A percentile compares a stretch with the other conserved stretches of the same genome.
Evolutionary conservation across 495 filamentous ascomycete species (phyloP).

Genomic region (Pyrenula massariospora): DNA sequence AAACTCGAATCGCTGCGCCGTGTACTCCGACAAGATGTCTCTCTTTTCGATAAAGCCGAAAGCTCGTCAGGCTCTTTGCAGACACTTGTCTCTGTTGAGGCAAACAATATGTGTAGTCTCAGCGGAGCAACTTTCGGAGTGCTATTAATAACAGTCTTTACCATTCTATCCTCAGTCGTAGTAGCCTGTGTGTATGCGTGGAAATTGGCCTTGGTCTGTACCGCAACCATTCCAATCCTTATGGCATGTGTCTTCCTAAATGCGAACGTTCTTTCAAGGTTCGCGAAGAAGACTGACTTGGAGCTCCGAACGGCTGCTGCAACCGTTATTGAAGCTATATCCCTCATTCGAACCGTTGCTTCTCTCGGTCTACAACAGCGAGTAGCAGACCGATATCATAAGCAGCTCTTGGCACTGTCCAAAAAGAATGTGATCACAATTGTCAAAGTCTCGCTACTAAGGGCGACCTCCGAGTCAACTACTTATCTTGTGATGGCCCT

Average conservation of each 20-base stretch:
- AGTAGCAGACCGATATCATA: slow-evolving; percentile 66
- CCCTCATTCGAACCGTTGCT: slow-evolving; percentile 91
- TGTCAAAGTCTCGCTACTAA: too few relatives aligned
- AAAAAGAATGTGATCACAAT: too few relatives aligned
- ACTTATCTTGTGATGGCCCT: slow-evolving; percentile 27
- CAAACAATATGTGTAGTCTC: slow-evolving; percentile 54
- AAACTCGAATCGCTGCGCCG: slow-evolving; percentile 33
- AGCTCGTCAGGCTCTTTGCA: slow-evolving; percentile 38
- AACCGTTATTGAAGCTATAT: slow-evolving; percentile 84
- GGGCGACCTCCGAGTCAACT: too few relatives aligned
- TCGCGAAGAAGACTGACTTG: slow-evolving; percentile 69
- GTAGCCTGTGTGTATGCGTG: slow-evolving; percentile 65
- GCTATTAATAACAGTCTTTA: slow-evolving; percentile 62
- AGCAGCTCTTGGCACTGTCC: slow-evolving; percentile 33
- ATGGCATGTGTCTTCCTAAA: slow-evolving; percentile 75
- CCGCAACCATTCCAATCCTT: slow-evolving; percentile 67
- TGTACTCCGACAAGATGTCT: slow-evolving; percentile 33
- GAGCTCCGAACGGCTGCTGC: slow-evolving; percentile 59
- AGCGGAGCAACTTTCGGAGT: slow-evolving; percentile 73
- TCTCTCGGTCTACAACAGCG: slow-evolving; percentile 73
- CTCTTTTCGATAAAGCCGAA: slow-evolving; percentile 33
- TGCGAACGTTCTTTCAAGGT: too few relatives aligned
- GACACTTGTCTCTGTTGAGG: slow-evolving; percentile 42
- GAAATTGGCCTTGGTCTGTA: slow-evolving; percentile 74
- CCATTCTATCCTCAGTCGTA: slow-evolving; percentile 54